phyloP scores from a whole-genome alignment of 495 filamentous ascomycete species.

The Aspergillus sclerotioniger region DNA sequence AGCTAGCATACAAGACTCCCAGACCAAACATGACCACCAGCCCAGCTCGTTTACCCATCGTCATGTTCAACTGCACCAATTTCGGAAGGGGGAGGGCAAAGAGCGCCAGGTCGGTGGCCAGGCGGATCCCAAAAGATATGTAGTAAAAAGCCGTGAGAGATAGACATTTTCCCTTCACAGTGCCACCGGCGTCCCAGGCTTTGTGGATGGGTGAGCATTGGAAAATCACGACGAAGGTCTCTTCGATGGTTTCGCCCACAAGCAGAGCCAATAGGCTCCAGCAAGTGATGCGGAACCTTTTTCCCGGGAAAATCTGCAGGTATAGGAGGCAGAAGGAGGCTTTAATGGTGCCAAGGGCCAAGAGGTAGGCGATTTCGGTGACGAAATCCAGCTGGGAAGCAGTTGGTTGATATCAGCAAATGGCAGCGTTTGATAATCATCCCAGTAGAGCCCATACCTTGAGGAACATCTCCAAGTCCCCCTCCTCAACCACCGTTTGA shows the following conservation, averaged over 20 bases:
- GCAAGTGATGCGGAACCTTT: slow-evolving; percentile 16
- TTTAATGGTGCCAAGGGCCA: slow-evolving; percentile 22
- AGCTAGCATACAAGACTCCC: slow-evolving; percentile 29
- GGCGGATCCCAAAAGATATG: slow-evolving; percentile 20
- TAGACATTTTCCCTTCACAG: slow-evolving; percentile 16
- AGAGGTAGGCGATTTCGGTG: slow-evolving; percentile 18
- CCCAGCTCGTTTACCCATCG: slow-evolving; percentile 27
- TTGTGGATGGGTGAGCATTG: slow-evolving; percentile 24
- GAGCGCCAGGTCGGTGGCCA: slow-evolving; percentile 32
- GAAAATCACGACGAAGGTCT: slow-evolving; percentile 21
- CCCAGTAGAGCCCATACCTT: slow-evolving; percentile 14
- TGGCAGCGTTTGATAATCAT: no score
- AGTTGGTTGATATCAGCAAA: background rate
- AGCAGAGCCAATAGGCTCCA: slow-evolving; percentile 15
- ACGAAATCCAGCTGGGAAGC: slow-evolving; percentile 21
- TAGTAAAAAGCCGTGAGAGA: slow-evolving; percentile 20
- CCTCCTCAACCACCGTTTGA: no score
- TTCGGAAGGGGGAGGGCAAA: slow-evolving; percentile 33
- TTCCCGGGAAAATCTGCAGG: slow-evolving; percentile 21
- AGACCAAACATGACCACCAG: slow-evolving; percentile 33
- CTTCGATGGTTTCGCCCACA: slow-evolving; percentile 15
- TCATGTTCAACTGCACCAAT: slow-evolving; percentile 27
- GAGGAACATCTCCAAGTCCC: slow-evolving; percentile 23
- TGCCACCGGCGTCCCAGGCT: slow-evolving; percentile 19
- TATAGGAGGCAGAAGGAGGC: slow-evolving; percentile 26